phyloP scores from a whole-genome alignment of 164 flowering plant genomes.

The Houttuynia cordata region DNA sequence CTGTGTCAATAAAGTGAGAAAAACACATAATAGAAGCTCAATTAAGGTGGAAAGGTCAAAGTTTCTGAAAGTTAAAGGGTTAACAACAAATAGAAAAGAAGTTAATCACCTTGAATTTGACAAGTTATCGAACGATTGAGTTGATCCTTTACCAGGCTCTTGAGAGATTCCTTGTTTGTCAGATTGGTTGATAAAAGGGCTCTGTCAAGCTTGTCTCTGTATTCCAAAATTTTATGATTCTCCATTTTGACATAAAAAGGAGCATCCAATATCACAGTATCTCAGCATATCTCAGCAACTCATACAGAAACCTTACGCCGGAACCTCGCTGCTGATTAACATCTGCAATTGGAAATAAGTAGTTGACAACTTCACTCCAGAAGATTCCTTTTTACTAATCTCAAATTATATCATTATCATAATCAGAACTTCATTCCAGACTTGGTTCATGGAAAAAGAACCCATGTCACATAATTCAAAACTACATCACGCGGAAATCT shows the following conservation, averaged over 20 bases:
- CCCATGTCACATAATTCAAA: no score
- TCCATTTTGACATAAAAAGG: slow-evolving; percentile 39
- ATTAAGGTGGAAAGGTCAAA: no score
- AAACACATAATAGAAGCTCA: neutral
- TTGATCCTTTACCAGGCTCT: slow-evolving; percentile 48
- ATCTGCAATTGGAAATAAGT: neutral
- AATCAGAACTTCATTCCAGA: no score
- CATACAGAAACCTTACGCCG: neutral
- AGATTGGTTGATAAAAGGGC: slow-evolving; percentile 60
- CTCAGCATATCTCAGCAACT: slow-evolving; percentile 4
- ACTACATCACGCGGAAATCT: no score
- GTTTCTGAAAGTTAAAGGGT: no score
- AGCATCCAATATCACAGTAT: neutral
- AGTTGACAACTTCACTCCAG: no score
- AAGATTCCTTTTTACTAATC: no score
- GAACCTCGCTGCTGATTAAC: neutral
- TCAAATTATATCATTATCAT: no score
- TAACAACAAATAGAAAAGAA: neutral
- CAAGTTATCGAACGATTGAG: slow-evolving; percentile 29
- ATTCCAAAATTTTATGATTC: slow-evolving; percentile 27
- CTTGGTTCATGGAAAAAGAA: no score
- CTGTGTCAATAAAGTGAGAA: slow-evolving; percentile 12
- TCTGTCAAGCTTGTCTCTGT: slow-evolving; percentile 54
- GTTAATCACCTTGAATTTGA: slow-evolving; percentile 30
- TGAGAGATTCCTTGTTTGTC: slow-evolving; percentile 30